These are phyloP conservation scores for Aspergillus niger DNA, from an alignment of 2,329 filamentous ascomycete genomes.

Conservation along the genomic window DNA sequence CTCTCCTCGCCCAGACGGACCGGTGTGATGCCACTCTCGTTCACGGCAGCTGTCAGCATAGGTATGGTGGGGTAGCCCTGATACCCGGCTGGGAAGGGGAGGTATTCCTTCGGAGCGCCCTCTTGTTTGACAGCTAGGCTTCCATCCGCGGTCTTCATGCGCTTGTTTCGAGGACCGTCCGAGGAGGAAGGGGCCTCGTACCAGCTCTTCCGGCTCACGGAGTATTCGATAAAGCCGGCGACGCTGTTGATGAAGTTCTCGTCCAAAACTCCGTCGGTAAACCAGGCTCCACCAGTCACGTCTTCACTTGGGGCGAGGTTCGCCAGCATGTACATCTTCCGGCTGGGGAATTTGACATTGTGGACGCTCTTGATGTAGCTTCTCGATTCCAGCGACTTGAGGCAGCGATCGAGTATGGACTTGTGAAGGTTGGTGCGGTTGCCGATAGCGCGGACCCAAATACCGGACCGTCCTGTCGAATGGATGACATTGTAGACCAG, in stretches of 20 bases:
- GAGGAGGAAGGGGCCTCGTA: slow-evolving; percentile 52
- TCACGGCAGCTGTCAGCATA: slow-evolving; percentile 75
- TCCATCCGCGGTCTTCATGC: slow-evolving; percentile 40
- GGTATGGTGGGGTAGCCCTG: slow-evolving; percentile 77
- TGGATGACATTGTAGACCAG: slow-evolving; percentile 90
- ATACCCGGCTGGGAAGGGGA: slow-evolving; percentile 66
- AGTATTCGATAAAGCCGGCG: slow-evolving; percentile 70
- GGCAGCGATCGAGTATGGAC: slow-evolving; percentile 73
- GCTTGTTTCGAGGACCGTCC: slow-evolving; percentile 45
- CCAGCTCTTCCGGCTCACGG: slow-evolving; percentile 72
- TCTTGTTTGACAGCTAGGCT: slow-evolving; percentile 35
- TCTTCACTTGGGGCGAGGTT: slow-evolving; percentile 83
- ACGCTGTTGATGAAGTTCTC: slow-evolving; percentile 81
- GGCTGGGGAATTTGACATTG: slow-evolving; percentile 84
- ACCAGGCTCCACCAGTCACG: slow-evolving; percentile 92
- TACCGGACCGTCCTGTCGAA: slow-evolving; percentile 77
- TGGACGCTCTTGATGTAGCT: slow-evolving; percentile 85
- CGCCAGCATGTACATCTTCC: slow-evolving; percentile 95
- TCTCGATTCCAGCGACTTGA: slow-evolving; percentile 82
- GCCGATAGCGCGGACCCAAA: slow-evolving; percentile 88
- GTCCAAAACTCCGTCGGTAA: slow-evolving; percentile 87
- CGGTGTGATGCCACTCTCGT: slow-evolving; percentile 68
- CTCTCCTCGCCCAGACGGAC: slow-evolving; percentile 71
- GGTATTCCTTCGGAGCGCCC: slow-evolving; percentile 34
- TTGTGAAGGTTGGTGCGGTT: slow-evolving; percentile 80